Percentiles rank a stretch among this genome's conserved stretches.
phyloP scores from a whole-genome alignment of 177 flowering plant genomes.

The Vitis hybrid region DNA sequence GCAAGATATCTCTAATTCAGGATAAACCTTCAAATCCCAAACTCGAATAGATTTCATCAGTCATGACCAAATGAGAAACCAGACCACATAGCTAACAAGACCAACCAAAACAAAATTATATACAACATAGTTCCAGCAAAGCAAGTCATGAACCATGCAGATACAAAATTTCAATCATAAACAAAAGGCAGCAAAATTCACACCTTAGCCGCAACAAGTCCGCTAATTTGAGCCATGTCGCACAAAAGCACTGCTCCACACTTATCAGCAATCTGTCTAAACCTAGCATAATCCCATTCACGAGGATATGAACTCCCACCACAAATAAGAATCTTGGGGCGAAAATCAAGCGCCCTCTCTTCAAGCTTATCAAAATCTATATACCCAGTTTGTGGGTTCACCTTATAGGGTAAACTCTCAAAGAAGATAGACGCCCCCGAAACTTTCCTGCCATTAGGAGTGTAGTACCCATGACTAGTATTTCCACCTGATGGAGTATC shows the following conservation, averaged over 20 bases:
- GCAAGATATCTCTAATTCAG: too few species aligned
- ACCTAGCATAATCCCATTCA: conserved; percentile 81
- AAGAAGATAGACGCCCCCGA: conserved; percentile 83
- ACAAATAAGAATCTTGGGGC: conserved; percentile 82
- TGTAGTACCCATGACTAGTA: conserved; percentile 72
- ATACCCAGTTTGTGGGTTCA: conserved; percentile 77
- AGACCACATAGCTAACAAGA: conserved; percentile 1
- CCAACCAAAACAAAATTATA: too few species aligned
- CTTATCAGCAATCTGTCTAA: conserved; percentile 80
- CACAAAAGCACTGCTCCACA: conserved; percentile 76
- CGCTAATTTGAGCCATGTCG: conserved; percentile 82
- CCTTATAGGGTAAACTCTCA: conserved; percentile 77
- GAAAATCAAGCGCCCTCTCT: conserved; percentile 75
- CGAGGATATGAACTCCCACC: conserved; percentile 90
- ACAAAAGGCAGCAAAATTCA: conserved; percentile 2
- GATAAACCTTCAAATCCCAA: too few species aligned
- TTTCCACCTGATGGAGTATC: conserved; percentile 82
- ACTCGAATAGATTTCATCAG: too few species aligned
- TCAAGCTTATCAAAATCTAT: conserved; percentile 84
- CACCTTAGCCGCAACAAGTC: conserved; percentile 78
- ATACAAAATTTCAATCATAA: neutral
- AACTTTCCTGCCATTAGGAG: conserved; percentile 70
- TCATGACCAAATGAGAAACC: too few species aligned
- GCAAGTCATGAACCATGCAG: neutral
- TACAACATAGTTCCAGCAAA: neutral